Conservation (phyloP, 495 filamentous ascomycete genomes). For the Neurospora terricola region DNA sequence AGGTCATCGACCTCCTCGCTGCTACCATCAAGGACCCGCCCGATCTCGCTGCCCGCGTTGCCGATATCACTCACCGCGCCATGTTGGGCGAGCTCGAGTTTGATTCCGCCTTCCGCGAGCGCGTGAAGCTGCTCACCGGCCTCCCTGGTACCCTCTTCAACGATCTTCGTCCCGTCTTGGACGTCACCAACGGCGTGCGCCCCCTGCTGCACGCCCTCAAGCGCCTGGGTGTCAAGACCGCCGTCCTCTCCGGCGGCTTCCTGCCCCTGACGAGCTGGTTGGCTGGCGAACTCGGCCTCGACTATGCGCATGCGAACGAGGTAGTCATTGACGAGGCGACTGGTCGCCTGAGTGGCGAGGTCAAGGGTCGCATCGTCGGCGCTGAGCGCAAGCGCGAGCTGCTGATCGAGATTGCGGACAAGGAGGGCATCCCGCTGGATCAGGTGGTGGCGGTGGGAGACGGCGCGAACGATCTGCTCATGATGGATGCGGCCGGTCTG, state of each 20-base stretch:
- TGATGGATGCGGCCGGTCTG: conserved; percentile 81
- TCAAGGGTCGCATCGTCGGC: conserved; percentile 71
- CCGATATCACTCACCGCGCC: conserved; percentile 76
- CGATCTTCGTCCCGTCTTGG: conserved; percentile 59
- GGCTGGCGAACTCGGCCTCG: conserved; percentile 65
- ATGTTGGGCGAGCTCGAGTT: conserved; percentile 99
- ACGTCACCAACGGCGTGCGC: conserved; percentile 68
- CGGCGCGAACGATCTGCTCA: conserved; percentile 88
- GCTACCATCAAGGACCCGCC: conserved; percentile 50
- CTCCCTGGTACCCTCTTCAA: conserved; percentile 73
- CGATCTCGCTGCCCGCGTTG: conserved; percentile 48
- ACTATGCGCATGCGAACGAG: conserved; percentile 83
- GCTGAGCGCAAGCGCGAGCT: conserved; percentile 69
- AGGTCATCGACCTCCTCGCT: conserved; percentile 93
- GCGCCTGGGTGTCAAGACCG: conserved; percentile 67
- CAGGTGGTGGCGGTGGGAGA: conserved; percentile 84
- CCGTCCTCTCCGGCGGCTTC: conserved; percentile 88
- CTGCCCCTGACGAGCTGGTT: conserved; percentile 80
- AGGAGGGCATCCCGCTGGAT: conserved; percentile 59
- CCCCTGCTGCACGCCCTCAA: conserved; percentile 66
- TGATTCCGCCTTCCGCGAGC: conserved; percentile 63
- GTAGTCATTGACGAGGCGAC: conserved; percentile 53
- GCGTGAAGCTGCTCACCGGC: conserved; percentile 71
- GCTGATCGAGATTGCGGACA: conserved; percentile 63
- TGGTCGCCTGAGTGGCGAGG: conserved; percentile 67